Evolutionary conservation across 2,329 filamentous ascomycete species (phyloP).

Genomic region (Ophiocordyceps camponoti-leonardi): DNA sequence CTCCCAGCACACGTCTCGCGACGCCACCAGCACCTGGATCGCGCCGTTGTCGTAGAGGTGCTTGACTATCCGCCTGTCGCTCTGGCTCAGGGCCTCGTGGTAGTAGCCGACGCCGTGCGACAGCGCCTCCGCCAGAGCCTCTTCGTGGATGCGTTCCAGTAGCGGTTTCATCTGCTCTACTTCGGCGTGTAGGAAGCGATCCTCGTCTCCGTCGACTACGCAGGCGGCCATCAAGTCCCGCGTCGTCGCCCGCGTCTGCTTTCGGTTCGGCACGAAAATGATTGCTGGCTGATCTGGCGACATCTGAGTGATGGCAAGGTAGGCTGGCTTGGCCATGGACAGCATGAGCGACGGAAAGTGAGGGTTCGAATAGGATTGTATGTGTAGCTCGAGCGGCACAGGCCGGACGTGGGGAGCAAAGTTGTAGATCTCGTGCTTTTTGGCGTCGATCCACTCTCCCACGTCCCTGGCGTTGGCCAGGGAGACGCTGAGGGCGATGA

Average conservation of each 20-base stretch:
- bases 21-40: slow-evolving; percentile 63
- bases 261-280: slow-evolving; percentile 82
- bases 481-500: slow-evolving; percentile 80
- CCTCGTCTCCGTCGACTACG: slow-evolving; percentile 76
- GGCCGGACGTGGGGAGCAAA: slow-evolving; percentile 87
- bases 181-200: slow-evolving; percentile 79
- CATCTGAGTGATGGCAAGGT: slow-evolving; percentile 73
- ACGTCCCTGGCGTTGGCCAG: slow-evolving; percentile 85
- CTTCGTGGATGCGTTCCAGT: slow-evolving; percentile 69
- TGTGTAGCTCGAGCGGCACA: slow-evolving; percentile 78
- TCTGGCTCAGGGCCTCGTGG: slow-evolving; percentile 77
- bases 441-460: slow-evolving; percentile 95
- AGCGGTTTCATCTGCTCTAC: slow-evolving; percentile 68
- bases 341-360: slow-evolving; percentile 98
- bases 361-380: slow-evolving; percentile 88
- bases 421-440: slow-evolving; percentile 97
- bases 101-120: slow-evolving; percentile 94
- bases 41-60: slow-evolving; percentile 81
- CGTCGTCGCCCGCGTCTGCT: slow-evolving; percentile 78
- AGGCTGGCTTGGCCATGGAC: slow-evolving; percentile 91
- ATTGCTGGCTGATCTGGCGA: slow-evolving; percentile 80
- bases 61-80: slow-evolving; percentile 85
- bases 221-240: slow-evolving; percentile 79
- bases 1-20: slow-evolving; percentile 91
- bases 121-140: slow-evolving; percentile 71